Conservation (phyloP, 2,329 filamentous ascomycete species). For the Pseudocercospora fijiensis region DNA sequence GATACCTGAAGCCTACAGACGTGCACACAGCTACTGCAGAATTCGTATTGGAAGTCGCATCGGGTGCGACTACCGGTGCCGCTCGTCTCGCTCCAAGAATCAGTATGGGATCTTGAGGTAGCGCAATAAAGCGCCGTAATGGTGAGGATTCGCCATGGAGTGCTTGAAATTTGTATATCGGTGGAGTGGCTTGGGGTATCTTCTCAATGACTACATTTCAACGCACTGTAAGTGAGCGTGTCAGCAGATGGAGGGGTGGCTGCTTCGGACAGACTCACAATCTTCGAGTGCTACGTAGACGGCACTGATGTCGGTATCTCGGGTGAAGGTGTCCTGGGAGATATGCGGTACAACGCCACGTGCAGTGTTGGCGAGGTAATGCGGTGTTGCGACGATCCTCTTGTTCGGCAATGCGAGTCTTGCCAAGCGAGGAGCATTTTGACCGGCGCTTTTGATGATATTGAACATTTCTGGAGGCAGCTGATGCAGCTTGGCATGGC, state of each 20-base stretch:
- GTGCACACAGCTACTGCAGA: slow-evolving; percentile 75
- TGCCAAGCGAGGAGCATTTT: slow-evolving; percentile 62
- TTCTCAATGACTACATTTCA: slow-evolving; percentile 61
- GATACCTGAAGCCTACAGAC: slow-evolving; percentile 75
- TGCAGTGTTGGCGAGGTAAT: slow-evolving; percentile 76
- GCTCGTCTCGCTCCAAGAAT: slow-evolving; percentile 76
- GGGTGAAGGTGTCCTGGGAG: slow-evolving; percentile 75
- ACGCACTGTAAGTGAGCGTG: slow-evolving; percentile 40
- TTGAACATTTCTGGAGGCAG: slow-evolving; percentile 46
- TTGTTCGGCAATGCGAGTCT: slow-evolving; percentile 62
- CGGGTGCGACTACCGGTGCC: slow-evolving; percentile 73
- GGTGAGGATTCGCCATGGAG: slow-evolving; percentile 50
- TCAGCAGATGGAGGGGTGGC: slow-evolving; percentile 39
- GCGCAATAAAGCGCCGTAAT: slow-evolving; percentile 73
- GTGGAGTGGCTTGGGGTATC: slow-evolving; percentile 49
- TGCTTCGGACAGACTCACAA: slow-evolving; percentile 60
- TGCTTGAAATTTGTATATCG: slow-evolving; percentile 53
- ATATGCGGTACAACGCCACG: slow-evolving; percentile 84
- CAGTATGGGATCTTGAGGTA: slow-evolving; percentile 64
- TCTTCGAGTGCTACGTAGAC: slow-evolving; percentile 87
- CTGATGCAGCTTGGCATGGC: slow-evolving; percentile 13
- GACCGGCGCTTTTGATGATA: slow-evolving; percentile 41
- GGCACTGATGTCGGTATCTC: slow-evolving; percentile 64
- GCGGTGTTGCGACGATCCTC: slow-evolving; percentile 73
- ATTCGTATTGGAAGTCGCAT: slow-evolving; percentile 48